Percentiles rank a stretch among this genome's conserved stretches.
phyloP scores from a whole-genome alignment of 495 filamentous ascomycete species.

The Aspergillus egyptiacus region DNA sequence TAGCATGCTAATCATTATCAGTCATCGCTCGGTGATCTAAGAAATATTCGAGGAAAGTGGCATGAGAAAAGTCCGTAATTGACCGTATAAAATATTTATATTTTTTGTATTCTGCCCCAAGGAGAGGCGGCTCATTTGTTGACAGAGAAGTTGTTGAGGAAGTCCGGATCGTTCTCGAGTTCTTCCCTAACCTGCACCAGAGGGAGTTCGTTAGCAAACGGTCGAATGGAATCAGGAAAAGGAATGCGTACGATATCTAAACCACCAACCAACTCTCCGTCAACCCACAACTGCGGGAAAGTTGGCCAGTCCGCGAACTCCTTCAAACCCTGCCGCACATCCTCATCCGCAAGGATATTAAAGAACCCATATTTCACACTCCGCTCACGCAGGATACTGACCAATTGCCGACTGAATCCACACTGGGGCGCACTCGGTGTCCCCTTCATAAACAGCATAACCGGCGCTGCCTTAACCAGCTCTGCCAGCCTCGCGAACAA shows the following conservation, averaged over 20 bases:
- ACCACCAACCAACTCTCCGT: slow-evolving; percentile 80
- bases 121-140: slow-evolving; percentile 28
- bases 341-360: slow-evolving; percentile 96
- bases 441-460: slow-evolving; percentile 88
- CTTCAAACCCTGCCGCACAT: slow-evolving; percentile 93
- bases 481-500: slow-evolving; percentile 68
- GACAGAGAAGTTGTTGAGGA: slow-evolving; percentile 61
- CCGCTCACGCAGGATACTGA: slow-evolving; percentile 75
- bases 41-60: neutral
- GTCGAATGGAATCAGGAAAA: slow-evolving; percentile 2
- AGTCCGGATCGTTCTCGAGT: slow-evolving; percentile 65
- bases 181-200: slow-evolving; percentile 69
- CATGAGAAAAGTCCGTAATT: neutral
- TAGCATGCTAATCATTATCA: neutral
- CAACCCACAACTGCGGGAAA: slow-evolving; percentile 83
- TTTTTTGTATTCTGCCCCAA: slow-evolving; percentile 11
- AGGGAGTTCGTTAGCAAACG: neutral
- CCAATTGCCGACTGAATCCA: slow-evolving; percentile 87
- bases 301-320: slow-evolving; percentile 96
- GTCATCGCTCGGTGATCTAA: slow-evolving; percentile 15
- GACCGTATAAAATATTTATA: neutral
- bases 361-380: slow-evolving; percentile 97
- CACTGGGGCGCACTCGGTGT: slow-evolving; percentile 89
- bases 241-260: slow-evolving; percentile 81
- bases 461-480: slow-evolving; percentile 87